phyloP scores from a whole-genome alignment of 371 early-diverging fungal genomes.

The Mortierella polycephala region DNA sequence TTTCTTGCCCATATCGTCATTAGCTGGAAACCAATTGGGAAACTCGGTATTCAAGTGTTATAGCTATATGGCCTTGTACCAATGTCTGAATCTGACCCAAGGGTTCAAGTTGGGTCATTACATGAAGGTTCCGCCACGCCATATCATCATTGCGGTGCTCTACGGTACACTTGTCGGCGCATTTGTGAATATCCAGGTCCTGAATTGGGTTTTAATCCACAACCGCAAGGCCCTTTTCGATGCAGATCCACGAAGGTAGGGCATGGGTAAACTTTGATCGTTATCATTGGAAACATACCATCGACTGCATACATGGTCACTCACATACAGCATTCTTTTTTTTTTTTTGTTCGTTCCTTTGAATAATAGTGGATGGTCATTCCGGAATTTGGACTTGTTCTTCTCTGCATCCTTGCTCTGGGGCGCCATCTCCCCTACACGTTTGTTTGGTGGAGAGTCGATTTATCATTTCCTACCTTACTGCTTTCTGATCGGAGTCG shows the following conservation, averaged over 20 bases:
- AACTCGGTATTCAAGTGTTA: slow-evolving; percentile 61
- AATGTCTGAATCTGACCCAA: slow-evolving; percentile 58
- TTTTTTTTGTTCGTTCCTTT: not conserved
- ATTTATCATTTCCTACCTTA: slow-evolving; percentile 67
- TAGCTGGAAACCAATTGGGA: slow-evolving; percentile 61
- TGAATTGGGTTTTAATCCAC: slow-evolving; percentile 35
- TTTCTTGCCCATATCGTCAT: not conserved
- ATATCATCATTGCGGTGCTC: slow-evolving; percentile 43
- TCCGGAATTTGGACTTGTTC: slow-evolving; percentile 49
- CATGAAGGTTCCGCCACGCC: slow-evolving; percentile 45
- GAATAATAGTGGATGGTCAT: slow-evolving; percentile 44
- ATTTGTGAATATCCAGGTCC: slow-evolving; percentile 37
- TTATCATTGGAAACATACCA: no score
- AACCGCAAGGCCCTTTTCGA: slow-evolving; percentile 37
- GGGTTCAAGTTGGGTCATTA: slow-evolving; percentile 48
- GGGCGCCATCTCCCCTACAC: slow-evolving; percentile 79
- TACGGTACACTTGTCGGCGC: slow-evolving; percentile 44
- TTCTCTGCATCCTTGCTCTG: slow-evolving; percentile 61
- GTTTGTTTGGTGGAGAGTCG: slow-evolving; percentile 70
- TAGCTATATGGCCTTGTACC: slow-evolving; percentile 65
- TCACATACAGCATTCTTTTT: not conserved
- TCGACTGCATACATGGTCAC: not conserved
- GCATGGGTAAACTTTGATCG: not conserved
- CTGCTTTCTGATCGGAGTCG: slow-evolving; percentile 65
- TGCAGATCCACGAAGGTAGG: slow-evolving; percentile 25